phyloP scores from a whole-genome alignment of 2,329 filamentous ascomycete genomes.

The Apiospora hydei region DNA sequence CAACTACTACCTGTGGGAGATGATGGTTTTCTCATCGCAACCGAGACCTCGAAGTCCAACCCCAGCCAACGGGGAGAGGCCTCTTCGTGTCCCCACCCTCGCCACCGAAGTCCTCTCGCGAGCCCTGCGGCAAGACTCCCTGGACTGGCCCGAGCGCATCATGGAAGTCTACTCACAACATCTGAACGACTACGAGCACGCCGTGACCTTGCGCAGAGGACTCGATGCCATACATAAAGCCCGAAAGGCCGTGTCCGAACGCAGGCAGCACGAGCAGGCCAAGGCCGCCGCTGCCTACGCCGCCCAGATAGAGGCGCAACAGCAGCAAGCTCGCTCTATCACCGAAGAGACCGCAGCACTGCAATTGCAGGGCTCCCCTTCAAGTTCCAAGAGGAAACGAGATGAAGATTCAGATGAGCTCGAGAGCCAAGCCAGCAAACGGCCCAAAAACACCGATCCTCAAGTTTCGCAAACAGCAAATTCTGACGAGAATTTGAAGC shows the following conservation, averaged over 20 bases:
- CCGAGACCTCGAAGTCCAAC: slow-evolving; percentile 50
- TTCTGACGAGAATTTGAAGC: slow-evolving; percentile 61
- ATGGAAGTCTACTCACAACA: slow-evolving; percentile 78
- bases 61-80: slow-evolving; percentile 52
- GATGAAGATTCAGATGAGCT: slow-evolving; percentile 61
- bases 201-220: slow-evolving; percentile 75
- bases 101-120: slow-evolving; percentile 81
- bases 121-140: slow-evolving; percentile 65
- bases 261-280: slow-evolving; percentile 70
- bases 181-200: slow-evolving; percentile 89
- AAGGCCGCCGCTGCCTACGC: slow-evolving; percentile 63
- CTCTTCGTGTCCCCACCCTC: slow-evolving; percentile 69
- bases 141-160: slow-evolving; percentile 81
- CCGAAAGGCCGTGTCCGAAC: slow-evolving; percentile 67
- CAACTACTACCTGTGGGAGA: slow-evolving; percentile 90
- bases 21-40: slow-evolving; percentile 62
- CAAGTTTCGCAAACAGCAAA: neutral
- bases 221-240: slow-evolving; percentile 77
- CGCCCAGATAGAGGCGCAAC: slow-evolving; percentile 42
- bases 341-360: slow-evolving; percentile 35
- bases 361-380: slow-evolving; percentile 45
- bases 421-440: slow-evolving; percentile 66
- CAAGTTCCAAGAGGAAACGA: slow-evolving; percentile 75
- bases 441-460: slow-evolving; percentile 56
- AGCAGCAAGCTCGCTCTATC: slow-evolving; percentile 41